Evolutionary conservation across 179 eudicot genomes (phyloP), one percentile per base, ranked within the genome.

Genomic region (Drosera spatulata): DNA sequence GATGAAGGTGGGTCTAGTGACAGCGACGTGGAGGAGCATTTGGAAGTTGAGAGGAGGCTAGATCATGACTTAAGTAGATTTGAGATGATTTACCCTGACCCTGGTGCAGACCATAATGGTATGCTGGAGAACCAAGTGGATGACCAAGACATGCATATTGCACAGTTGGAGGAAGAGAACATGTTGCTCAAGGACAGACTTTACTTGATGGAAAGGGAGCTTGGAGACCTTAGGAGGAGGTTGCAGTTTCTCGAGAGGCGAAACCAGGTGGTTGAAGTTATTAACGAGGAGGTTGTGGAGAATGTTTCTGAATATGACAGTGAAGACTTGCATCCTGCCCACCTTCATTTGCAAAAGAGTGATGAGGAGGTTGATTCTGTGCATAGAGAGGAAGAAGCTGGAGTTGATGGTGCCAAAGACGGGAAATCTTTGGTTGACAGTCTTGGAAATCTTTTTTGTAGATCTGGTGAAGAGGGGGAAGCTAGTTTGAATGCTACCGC

Each of bases 21-120:
- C 76, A 93, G 99, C 69, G 99, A 93, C 63, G 93, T 89, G 39
- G 99, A 93, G 82, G 98, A 91, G 76, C 95, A 88, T 72, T 82
- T 86, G 41, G 99, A 86, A 81, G 99, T 93, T 56, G 99, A 93
- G 79, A 89, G 93, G 78, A 84, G 99, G 69, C 59, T 93, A 73
- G 95, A 93, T 70, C 95, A 93, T 70, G 99, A 93, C 63, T 74
- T 93, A 75, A 93, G 93, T 63, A 66, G 99, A 63, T 93, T 93
- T 52, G 99, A 89, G 76, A 93, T 93, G 99, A 81, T 89, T 55
- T 82, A 84, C 66, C 96, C 93, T 0, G 78, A 70, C 58, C 12
- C 13, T n/a, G 79, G 85, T 45, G 74, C 60, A 60, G 95, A 82
- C 39, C 75, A 79, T 46, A 77, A 79, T 56, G 82, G 79, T 71